Conservation (phyloP, 106 monocot genomes). For the Dioscorea zingiberensis region DNA sequence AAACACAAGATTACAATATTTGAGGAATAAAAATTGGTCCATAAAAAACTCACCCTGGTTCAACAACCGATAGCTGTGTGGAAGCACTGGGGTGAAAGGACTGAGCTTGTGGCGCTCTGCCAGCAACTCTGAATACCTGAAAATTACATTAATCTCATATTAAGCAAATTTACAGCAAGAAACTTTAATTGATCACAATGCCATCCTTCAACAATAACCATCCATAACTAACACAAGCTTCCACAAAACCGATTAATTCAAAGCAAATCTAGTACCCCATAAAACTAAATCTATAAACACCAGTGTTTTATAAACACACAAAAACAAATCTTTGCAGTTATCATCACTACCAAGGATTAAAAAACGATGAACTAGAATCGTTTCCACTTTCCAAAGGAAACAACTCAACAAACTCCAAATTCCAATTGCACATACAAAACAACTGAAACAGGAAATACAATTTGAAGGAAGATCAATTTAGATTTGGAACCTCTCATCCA, state of each 20-base stretch:
- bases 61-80: constrained; percentile 63
- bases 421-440: too few relatives aligned
- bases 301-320: neutral
- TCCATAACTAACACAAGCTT: neutral
- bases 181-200: too few relatives aligned
- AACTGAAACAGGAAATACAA: too few relatives aligned
- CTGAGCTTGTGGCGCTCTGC: constrained; percentile 75
- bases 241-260: neutral
- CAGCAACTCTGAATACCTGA: constrained; percentile 79
- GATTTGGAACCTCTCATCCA: too few relatives aligned
- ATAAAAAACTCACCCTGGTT: constrained; percentile 68
- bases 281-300: neutral
- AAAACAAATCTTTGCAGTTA: too few relatives aligned
- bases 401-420: too few relatives aligned
- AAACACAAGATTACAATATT: neutral
- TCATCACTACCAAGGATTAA: too few relatives aligned
- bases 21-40: neutral
- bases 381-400: too few relatives aligned
- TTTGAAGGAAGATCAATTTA: too few relatives aligned
- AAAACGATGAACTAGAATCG: too few relatives aligned
- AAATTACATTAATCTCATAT: neutral
- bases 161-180: too few relatives aligned
- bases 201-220: neutral
- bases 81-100: constrained; percentile 77
- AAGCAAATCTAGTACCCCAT: neutral